Conservation (phyloP, 805 yeast species). For the Maudiozyma saulgeensis region DNA sequence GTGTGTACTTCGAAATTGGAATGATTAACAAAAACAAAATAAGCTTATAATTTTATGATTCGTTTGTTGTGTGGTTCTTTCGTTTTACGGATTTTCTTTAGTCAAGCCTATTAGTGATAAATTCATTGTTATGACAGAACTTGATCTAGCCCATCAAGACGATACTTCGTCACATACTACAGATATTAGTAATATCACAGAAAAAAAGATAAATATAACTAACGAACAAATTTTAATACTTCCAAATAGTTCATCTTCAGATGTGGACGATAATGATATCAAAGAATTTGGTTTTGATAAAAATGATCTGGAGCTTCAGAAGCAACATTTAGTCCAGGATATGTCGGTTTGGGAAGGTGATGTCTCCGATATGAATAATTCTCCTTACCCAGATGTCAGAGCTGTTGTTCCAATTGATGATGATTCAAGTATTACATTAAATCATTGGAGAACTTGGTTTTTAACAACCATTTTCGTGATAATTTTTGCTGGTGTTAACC, state of each 20-base stretch:
- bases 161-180: neutral
- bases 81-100: too few relatives aligned
- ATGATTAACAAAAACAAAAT: too few relatives aligned
- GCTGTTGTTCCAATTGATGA: conserved; percentile 46
- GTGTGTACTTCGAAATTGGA: too few relatives aligned
- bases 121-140: too few relatives aligned
- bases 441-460: conserved; percentile 48
- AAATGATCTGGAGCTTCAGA: neutral
- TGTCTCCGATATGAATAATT: conserved; percentile 13
- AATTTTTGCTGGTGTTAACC: conserved; percentile 48
- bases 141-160: neutral
- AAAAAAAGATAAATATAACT: neutral
- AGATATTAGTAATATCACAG: neutral
- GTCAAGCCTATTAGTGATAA: too few relatives aligned
- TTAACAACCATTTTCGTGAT: conserved; percentile 41
- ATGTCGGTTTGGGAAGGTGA: conserved; percentile 17
- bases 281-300: neutral
- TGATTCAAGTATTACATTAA: conserved; percentile 40
- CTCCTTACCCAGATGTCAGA: conserved; percentile 46
- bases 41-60: too few relatives aligned
- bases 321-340: neutral
- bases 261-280: conserved; percentile 4
- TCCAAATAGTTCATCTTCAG: neutral
- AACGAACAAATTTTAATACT: neutral
- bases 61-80: too few relatives aligned